Percentiles rank a stretch among this genome's conserved stretches.
phyloP scores from a whole-genome alignment of 768 basidiomycete species.

The Trametes cubensis region DNA sequence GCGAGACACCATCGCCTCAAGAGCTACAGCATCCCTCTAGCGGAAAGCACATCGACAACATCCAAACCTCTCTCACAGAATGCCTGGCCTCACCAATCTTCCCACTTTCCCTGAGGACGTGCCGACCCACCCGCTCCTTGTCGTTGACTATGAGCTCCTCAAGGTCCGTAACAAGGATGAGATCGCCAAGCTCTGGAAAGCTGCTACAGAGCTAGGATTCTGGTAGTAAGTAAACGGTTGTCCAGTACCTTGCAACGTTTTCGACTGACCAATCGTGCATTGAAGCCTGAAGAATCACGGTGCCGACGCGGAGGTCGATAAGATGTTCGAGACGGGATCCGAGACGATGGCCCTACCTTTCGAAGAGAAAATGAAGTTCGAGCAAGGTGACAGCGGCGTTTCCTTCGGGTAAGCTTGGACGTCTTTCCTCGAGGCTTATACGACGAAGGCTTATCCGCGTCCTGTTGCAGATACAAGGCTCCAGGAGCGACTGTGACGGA shows the following conservation, averaged over 20 bases:
- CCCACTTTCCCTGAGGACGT: constrained; percentile 50
- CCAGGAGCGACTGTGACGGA: constrained; percentile 38
- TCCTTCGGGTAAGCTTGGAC: constrained; percentile 46
- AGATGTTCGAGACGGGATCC: constrained; percentile 48
- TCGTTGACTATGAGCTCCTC: constrained; percentile 48
- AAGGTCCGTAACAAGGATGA: constrained; percentile 39
- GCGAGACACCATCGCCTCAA: too few relatives aligned
- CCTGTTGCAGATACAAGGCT: constrained; percentile 31
- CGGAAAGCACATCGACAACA: too few relatives aligned
- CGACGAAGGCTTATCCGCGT: constrained; percentile 1
- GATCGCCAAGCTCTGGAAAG: constrained; percentile 47
- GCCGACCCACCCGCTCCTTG: constrained; percentile 46
- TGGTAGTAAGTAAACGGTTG: constrained; percentile 49
- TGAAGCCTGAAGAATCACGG: constrained; percentile 48
- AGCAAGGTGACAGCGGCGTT: constrained; percentile 45
- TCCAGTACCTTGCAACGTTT: not conserved
- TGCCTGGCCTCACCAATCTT: constrained; percentile 36
- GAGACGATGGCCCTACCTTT: constrained; percentile 44
- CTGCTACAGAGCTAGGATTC: constrained; percentile 52
- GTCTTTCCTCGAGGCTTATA: too few relatives aligned
- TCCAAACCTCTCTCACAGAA: constrained; percentile 20
- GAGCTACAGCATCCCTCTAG: too few relatives aligned
- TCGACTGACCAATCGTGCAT: not conserved
- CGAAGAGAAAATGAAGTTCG: constrained; percentile 47
- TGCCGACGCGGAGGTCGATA: constrained; percentile 38